These are phyloP conservation scores for Alternaria rosae DNA, from an alignment of 2,329 filamentous ascomycete genomes.

Conservation along the genomic window DNA sequence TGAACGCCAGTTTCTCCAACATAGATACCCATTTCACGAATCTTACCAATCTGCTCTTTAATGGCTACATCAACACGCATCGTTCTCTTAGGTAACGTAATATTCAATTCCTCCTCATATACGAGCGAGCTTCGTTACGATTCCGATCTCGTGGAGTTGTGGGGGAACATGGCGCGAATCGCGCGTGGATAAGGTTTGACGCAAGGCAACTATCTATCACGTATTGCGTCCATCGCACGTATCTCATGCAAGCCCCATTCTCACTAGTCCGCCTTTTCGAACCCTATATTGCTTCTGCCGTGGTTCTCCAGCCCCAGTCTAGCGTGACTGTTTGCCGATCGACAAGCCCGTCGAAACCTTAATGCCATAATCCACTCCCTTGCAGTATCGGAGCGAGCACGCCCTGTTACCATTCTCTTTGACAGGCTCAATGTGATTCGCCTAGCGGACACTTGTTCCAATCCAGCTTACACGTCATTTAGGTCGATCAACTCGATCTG, in stretches of 20 bases:
- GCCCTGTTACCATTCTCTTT: not conserved
- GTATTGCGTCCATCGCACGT: not conserved
- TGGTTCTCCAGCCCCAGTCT: not conserved
- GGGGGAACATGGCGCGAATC: not conserved
- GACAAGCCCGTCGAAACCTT: slow-evolving; percentile 1
- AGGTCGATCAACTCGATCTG: not conserved
- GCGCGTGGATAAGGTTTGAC: not conserved
- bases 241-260: not conserved
- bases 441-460: not conserved
- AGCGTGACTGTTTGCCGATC: not conserved
- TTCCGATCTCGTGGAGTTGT: not conserved
- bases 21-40: slow-evolving; percentile 16
- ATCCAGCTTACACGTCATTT: not conserved
- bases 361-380: not conserved
- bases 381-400: slow-evolving; percentile 1
- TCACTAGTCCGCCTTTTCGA: not conserved
- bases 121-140: not conserved
- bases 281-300: slow-evolving; percentile 2
- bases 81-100: not conserved
- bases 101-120: not conserved
- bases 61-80: not conserved
- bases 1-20: not conserved
- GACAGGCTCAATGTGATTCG: not conserved
- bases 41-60: not conserved
- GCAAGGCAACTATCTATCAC: not conserved